Evolutionary conservation across 805 yeast species (phyloP), one percentile per base, ranked within the genome.

Genomic region (Kurtzmaniella cleridarum): DNA sequence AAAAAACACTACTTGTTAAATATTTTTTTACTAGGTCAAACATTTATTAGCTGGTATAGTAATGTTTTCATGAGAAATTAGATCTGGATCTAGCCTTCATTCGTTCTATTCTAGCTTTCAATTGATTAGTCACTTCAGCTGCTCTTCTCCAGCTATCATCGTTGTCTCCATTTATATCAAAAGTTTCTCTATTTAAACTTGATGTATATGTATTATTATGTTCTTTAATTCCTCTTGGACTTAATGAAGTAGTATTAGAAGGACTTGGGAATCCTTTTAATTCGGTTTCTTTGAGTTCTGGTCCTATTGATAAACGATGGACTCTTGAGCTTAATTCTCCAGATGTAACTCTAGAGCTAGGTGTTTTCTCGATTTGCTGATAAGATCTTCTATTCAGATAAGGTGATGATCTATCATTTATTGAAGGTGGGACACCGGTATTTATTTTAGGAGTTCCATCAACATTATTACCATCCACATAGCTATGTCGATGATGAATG

Each of bases 61-160:
- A n/a, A n/a, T n/a, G n/a, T n/a, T n/a, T n/a, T 20, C 24, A 34
- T 16, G 28, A 26, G 16, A 34, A 36, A 20, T 36, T 36, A 30
- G 39, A 39, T 27, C 62, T 47, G 14, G 69, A 57, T 34, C 82
- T 70, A 10, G 86, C 86, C 54, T 84, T 84, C 96, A 89, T 88
- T 59, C 83, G 81, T 59, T 86, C 95, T 33, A 89, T 89, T 50
- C 96, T 67, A 0, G 89, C 95, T 56, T 83, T 85, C 53, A 89
- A 73, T 57, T 84, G 91, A 3, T 79, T 76, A 0, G 96, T 89
- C 10, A 88, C 95, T 49, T 85, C 95, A 0, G 93, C 90, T 0
- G 96, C 96, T 35, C 91, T 75, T 48, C 75, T 78, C 96, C 96
- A 89, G 48, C 84, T 80, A 42, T 81, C 89, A 42, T 76, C 84